A percentile compares a stretch with the other conserved stretches of the same genome.
phyloP scores from a whole-genome alignment of 2,329 filamentous ascomycete genomes.

The Xylariales sp. region DNA sequence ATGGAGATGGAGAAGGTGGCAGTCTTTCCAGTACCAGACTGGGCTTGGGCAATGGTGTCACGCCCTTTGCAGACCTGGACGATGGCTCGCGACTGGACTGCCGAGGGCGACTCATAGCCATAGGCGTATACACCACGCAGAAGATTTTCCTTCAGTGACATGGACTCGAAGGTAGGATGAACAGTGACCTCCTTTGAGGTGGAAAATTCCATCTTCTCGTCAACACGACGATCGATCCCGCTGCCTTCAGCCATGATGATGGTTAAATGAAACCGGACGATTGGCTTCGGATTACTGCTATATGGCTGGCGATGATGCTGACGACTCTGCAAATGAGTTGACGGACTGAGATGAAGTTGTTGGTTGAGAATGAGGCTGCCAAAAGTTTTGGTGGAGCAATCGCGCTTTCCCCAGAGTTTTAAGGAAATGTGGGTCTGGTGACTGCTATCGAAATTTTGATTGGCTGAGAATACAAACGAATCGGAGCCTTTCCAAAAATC shows the following conservation, averaged over 20 bases:
- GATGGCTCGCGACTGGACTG: constrained; percentile 95
- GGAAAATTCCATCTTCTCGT: constrained; percentile 96
- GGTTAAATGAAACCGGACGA: constrained; percentile 2
- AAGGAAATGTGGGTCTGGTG: neutral
- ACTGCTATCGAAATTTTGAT: too few relatives aligned
- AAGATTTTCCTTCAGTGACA: constrained; percentile 97
- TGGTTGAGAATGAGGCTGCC: constrained; percentile 4
- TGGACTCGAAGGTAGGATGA: constrained; percentile 88
- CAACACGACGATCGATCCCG: constrained; percentile 81
- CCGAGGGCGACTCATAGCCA: constrained; percentile 95
- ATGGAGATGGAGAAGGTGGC: constrained; percentile 96
- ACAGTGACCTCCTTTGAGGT: constrained; percentile 98
- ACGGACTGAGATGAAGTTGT: constrained; percentile 6
- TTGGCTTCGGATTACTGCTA: neutral
- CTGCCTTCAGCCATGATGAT: constrained; percentile 75
- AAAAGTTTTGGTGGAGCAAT: constrained; percentile 10
- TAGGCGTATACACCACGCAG: constrained; percentile 97
- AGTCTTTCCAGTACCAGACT: constrained; percentile 95
- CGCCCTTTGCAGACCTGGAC: constrained; percentile 98
- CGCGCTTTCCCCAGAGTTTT: constrained; percentile 8
- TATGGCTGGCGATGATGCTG: too few relatives aligned
- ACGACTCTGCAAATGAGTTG: too few relatives aligned
- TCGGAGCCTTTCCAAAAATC: constrained; percentile 10
- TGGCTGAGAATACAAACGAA: constrained; percentile 11
- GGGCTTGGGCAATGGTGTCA: constrained; percentile 96